phyloP scores from a whole-genome alignment of 148 eudicot genomes.

The Vaccinium myrtillus region DNA sequence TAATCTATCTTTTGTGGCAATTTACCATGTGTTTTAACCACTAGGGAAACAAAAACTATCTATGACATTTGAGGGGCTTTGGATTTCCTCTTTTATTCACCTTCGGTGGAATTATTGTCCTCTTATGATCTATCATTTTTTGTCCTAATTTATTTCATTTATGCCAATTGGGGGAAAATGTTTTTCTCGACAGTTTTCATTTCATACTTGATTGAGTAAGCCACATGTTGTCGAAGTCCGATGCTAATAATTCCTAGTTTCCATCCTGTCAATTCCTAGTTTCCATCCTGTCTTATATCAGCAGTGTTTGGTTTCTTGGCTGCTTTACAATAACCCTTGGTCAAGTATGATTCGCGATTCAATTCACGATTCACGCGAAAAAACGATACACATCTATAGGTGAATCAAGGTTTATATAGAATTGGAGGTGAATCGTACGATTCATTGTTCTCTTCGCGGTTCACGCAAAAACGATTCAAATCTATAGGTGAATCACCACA shows the following conservation, averaged over 20 bases:
- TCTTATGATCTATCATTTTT: not conserved
- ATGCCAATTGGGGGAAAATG: not conserved
- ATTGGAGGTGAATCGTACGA: no score
- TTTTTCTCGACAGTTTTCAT: not conserved
- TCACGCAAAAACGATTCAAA: no score
- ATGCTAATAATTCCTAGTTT: not conserved
- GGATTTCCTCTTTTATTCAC: not conserved
- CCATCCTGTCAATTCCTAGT: not conserved
- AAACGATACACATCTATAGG: no score
- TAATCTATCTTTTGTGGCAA: not conserved
- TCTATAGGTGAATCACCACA: no score
- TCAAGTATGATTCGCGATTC: not conserved
- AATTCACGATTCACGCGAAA: no score
- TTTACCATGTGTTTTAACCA: not conserved
- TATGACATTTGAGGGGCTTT: not conserved
- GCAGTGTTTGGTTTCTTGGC: constrained; percentile 5
- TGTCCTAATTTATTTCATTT: not conserved
- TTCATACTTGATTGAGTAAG: not conserved
- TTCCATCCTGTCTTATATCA: not conserved
- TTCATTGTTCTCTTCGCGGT: no score
- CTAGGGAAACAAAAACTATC: not conserved
- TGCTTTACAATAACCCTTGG: not conserved
- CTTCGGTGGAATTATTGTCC: not conserved
- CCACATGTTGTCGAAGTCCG: not conserved
- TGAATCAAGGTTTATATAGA: no score